Conservation (phyloP, 805 yeast genomes). For the Candida pseudoglaebosa region DNA sequence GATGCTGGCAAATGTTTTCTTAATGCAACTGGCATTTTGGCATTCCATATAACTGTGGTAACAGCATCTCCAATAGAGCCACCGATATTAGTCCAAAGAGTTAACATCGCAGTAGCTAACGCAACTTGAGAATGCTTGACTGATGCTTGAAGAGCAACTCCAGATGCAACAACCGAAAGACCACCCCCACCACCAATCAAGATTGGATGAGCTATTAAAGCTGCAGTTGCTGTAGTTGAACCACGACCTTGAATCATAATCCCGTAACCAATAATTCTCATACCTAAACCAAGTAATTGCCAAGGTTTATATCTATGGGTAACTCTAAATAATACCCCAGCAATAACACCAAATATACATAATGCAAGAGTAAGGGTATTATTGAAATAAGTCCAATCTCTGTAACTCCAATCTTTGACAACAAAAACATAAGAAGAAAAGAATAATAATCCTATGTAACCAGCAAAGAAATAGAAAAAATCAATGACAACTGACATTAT, state of each 20-base stretch:
- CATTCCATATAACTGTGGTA: constrained; percentile 29
- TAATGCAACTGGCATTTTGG: constrained; percentile 26
- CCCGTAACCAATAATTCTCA: constrained; percentile 33
- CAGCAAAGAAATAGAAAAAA: constrained; percentile 27
- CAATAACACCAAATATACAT: constrained; percentile 35
- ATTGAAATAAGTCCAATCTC: constrained; percentile 35
- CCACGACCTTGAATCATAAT: constrained; percentile 15
- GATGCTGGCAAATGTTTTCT: constrained; percentile 22
- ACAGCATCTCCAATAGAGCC: constrained; percentile 38
- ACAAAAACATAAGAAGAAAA: constrained; percentile 32
- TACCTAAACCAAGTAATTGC: constrained; percentile 28
- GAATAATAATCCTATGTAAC: constrained; percentile 23
- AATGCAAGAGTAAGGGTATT: constrained; percentile 34
- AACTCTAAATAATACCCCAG: constrained; percentile 29
- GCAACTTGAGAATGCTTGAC: constrained; percentile 42
- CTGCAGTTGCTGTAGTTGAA: constrained; percentile 23
- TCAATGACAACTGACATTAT: constrained; percentile 30
- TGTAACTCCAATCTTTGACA: constrained; percentile 23
- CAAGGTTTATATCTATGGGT: constrained; percentile 34
- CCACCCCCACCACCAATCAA: constrained; percentile 40
- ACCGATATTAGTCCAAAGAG: constrained; percentile 33
- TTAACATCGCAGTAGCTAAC: constrained; percentile 32
- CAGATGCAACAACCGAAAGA: constrained; percentile 30
- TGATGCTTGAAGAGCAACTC: constrained; percentile 36
- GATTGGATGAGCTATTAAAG: constrained; percentile 30